Conservation (phyloP, 2,329 filamentous ascomycete species). For the Fusarium sp. region DNA sequence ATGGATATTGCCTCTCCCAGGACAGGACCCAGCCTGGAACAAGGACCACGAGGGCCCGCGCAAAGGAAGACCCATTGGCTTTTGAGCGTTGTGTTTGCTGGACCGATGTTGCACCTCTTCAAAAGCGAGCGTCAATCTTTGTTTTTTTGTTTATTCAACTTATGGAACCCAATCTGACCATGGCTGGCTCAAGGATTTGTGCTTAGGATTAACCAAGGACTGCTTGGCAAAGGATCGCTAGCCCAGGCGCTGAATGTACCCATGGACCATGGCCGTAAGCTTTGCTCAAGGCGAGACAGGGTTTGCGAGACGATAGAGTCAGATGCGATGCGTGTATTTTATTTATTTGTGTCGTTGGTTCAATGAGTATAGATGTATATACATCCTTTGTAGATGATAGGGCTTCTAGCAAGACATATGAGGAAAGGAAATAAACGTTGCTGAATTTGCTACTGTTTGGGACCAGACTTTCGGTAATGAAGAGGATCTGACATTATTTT, state of each 20-base stretch:
- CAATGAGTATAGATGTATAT: not conserved
- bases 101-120: not conserved
- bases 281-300: not conserved
- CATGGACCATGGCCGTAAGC: not conserved
- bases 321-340: not conserved
- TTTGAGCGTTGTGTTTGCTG: not conserved
- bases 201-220: not conserved
- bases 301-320: not conserved
- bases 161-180: not conserved
- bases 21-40: not conserved
- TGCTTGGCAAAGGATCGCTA: not conserved
- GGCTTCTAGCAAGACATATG: not conserved
- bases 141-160: not conserved
- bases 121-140: not conserved
- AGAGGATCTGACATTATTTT: not conserved
- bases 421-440: not conserved
- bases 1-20: not conserved
- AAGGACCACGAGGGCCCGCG: not conserved
- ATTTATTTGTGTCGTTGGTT: not conserved
- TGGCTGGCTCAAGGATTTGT: not conserved
- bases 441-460: not conserved
- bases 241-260: not conserved
- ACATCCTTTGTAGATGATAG: not conserved
- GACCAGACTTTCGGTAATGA: not conserved
- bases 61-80: not conserved